Evolutionary conservation across 768 basidiomycete genomes (phyloP).

Genomic region (Trametes gibbosa): DNA sequence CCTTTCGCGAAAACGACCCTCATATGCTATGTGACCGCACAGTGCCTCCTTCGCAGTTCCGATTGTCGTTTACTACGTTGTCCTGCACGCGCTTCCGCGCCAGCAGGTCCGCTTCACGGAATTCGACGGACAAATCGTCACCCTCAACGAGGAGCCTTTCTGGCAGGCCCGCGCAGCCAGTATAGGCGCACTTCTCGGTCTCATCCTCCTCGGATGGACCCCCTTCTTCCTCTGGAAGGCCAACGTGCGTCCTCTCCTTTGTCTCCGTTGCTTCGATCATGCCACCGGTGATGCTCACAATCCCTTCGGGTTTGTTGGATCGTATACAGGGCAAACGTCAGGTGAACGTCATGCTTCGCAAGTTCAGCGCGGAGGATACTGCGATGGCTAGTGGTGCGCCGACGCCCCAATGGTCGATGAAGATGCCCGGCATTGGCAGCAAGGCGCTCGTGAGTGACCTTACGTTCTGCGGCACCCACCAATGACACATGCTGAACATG

Average conservation of each 20-base stretch:
- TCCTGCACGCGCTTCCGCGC: slow-evolving; percentile 30
- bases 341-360: slow-evolving; percentile 35
- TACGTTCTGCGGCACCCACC: neutral
- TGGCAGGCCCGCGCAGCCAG: slow-evolving; percentile 37
- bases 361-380: slow-evolving; percentile 43
- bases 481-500: neutral
- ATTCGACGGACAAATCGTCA: slow-evolving; percentile 7
- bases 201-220: slow-evolving; percentile 36
- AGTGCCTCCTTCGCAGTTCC: slow-evolving; percentile 43
- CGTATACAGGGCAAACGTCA: slow-evolving; percentile 40
- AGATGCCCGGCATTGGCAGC: slow-evolving; percentile 38
- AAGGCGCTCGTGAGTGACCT: slow-evolving; percentile 34
- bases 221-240: slow-evolving; percentile 50
- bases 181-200: slow-evolving; percentile 37
- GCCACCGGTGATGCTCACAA: neutral
- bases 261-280: neutral
- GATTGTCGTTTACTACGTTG: slow-evolving; percentile 35
- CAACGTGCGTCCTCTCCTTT: slow-evolving; percentile 27
- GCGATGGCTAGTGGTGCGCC: slow-evolving; percentile 22
- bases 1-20: neutral
- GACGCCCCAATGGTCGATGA: slow-evolving; percentile 42
- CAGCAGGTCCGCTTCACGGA: slow-evolving; percentile 18
- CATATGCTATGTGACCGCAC: neutral
- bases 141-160: slow-evolving; percentile 23
- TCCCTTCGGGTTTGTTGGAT: neutral